Evolutionary conservation across 345 rosid species (phyloP), one percentile per base, ranked within the genome.

Genomic region (Moringa oleifera): DNA sequence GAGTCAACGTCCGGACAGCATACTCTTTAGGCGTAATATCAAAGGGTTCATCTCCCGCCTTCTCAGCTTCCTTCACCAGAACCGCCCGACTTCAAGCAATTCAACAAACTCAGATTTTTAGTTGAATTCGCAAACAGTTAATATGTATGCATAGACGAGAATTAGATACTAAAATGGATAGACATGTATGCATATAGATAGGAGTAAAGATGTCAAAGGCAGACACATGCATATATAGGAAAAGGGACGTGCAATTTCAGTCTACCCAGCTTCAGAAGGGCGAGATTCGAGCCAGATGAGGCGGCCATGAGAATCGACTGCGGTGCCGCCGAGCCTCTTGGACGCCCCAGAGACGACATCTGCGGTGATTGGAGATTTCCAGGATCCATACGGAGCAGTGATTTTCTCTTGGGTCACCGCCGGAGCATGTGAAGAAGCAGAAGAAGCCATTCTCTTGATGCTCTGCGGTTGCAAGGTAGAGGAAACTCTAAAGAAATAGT

Each of bases 281-380:
- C 95, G 97, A 28, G 96, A 88, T 69, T 93, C 97, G 58, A 90
- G 86, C 86, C 85, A 86, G 76, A 84, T 36, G 51, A 93, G 82
- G 67, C 76, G 86, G 47, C 96, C 99, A 13, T 53, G 79, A 51
- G 80, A 81, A 62, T 90, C 92, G 20, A 88, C 77, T 47, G 92
- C 73, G 28, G 90, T 72, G 37, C 96, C 97, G 0, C 79, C 89
- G n/a, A 90, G 92, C 36, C 83, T 73, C 63, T 93, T 93, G 67
- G 88, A 88, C 57, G 92, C 67, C 12, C 97, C 96, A 31, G 97
- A 85, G 68, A 90, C 89, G 31, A 82, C 71, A 64, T 90, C 92
- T 57, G 97, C 90, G 19, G 97, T 83, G 74, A 93, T 83, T 8
- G 96, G 98, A 18, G 99, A 93, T 66, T 82, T 86, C 97, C 97